phyloP scores from a whole-genome alignment of 2,329 filamentous ascomycete genomes.

The Claviceps quebecensis region DNA sequence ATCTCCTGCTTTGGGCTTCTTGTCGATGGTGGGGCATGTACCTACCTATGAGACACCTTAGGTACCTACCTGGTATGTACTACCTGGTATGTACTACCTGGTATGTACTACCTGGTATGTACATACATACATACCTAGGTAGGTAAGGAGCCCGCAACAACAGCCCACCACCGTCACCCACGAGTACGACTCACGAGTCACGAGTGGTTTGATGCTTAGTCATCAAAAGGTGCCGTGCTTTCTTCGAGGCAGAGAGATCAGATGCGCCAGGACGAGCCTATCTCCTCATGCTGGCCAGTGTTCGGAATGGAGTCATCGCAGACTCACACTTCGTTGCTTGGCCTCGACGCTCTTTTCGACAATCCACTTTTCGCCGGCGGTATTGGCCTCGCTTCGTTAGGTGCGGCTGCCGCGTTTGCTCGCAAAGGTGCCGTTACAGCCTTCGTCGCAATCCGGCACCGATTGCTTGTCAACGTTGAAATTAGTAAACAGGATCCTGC shows the following conservation, averaged over 20 bases:
- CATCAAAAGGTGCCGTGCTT: background rate
- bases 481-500: constrained; percentile 89
- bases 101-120: too few relatives aligned
- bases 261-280: background rate
- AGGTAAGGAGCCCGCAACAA: background rate
- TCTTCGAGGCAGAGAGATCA: background rate
- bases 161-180: too few relatives aligned
- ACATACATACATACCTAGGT: background rate
- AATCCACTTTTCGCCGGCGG: constrained; percentile 57
- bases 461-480: constrained; percentile 88
- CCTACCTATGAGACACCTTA: background rate
- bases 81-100: too few relatives aligned
- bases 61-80: background rate
- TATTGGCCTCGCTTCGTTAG: constrained; percentile 81
- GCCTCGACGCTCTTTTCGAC: constrained; percentile 45
- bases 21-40: constrained; percentile 1
- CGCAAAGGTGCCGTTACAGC: constrained; percentile 62
- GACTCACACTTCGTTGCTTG: constrained; percentile 22
- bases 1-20: background rate
- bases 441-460: constrained; percentile 61
- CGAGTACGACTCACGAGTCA: too few relatives aligned
- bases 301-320: constrained; percentile 19
- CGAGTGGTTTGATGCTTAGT: background rate
- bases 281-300: background rate
- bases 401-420: constrained; percentile 65